Percentiles rank a stretch among this genome's conserved stretches.
Conservation (phyloP, 225 moss, liverwort and hornwort species). For the Marchantia polymorpha region DNA sequence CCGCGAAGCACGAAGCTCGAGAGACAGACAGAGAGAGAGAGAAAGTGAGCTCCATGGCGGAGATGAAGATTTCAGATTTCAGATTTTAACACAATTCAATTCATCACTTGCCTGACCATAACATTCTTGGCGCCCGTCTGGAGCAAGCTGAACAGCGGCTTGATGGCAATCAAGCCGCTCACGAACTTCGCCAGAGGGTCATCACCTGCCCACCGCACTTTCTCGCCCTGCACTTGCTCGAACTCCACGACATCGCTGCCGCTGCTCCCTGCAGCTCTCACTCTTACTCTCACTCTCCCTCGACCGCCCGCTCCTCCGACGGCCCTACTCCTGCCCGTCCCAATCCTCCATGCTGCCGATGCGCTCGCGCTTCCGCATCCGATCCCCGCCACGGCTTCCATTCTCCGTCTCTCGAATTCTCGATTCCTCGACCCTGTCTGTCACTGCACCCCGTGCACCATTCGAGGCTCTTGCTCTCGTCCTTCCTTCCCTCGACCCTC, state of each 20-base stretch:
- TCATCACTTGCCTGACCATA: conserved; percentile 45
- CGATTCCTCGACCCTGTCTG: too few relatives aligned
- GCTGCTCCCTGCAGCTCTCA: not conserved
- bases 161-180: conserved; percentile 60
- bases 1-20: not conserved
- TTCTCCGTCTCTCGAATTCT: too few relatives aligned
- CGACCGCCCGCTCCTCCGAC: too few relatives aligned
- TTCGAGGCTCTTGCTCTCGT: too few relatives aligned
- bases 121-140: conserved; percentile 59
- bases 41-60: not conserved
- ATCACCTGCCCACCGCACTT: conserved; percentile 57
- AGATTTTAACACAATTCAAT: not conserved
- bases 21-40: too few relatives aligned
- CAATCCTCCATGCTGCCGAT: too few relatives aligned
- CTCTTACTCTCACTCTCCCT: not conserved
- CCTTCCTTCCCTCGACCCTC: too few relatives aligned
- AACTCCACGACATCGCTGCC: conserved; percentile 3
- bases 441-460: too few relatives aligned
- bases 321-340: too few relatives aligned
- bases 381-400: too few relatives aligned
- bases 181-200: conserved; percentile 64
- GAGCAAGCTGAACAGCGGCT: conserved; percentile 59
- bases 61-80: not conserved
- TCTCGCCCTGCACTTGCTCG: conserved; percentile 53
- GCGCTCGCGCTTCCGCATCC: too few relatives aligned